Evolutionary conservation across 495 filamentous ascomycete genomes (phyloP).

Genomic region (Aspergillus bertholletiae): DNA sequence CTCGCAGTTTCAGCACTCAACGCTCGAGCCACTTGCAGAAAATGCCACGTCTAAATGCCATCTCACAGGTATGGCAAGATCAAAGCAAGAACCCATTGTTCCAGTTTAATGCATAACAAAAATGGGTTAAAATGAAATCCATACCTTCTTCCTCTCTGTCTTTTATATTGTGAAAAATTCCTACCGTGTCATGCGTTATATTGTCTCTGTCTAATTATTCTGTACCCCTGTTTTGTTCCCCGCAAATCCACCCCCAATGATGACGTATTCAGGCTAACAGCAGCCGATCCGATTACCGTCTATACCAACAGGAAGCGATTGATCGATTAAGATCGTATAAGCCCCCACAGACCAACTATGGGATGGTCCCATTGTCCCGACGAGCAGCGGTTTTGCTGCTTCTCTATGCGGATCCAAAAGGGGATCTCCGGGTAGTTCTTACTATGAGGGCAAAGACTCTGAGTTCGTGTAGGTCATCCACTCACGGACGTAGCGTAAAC

Average conservation of each 20-base stretch:
- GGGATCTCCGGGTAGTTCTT: slow-evolving; percentile 77
- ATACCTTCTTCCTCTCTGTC: too few species aligned
- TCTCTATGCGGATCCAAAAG: slow-evolving; percentile 74
- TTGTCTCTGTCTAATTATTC: too few species aligned
- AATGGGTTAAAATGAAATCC: too few species aligned
- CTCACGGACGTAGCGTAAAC: too few species aligned
- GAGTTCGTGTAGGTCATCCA: slow-evolving; percentile 48
- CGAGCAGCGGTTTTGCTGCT: slow-evolving; percentile 82
- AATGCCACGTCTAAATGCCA: slow-evolving; percentile 36
- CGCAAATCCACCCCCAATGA: neutral
- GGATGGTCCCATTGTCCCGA: slow-evolving; percentile 63
- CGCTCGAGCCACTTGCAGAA: neutral
- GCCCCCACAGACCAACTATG: slow-evolving; percentile 57
- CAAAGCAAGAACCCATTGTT: neutral
- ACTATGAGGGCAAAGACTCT: slow-evolving; percentile 79
- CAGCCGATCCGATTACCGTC: neutral
- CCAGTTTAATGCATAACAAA: too few species aligned
- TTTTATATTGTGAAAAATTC: too few species aligned
- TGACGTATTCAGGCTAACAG: neutral
- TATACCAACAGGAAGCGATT: slow-evolving; percentile 61
- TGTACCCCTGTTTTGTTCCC: neutral
- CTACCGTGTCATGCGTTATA: neutral
- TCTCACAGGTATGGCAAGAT: slow-evolving; percentile 26
- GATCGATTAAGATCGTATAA: slow-evolving; percentile 68
- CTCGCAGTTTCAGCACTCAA: slow-evolving; percentile 7